Conservation (phyloP, 2,329 filamentous ascomycete species). For the Ascochyta pisi region DNA sequence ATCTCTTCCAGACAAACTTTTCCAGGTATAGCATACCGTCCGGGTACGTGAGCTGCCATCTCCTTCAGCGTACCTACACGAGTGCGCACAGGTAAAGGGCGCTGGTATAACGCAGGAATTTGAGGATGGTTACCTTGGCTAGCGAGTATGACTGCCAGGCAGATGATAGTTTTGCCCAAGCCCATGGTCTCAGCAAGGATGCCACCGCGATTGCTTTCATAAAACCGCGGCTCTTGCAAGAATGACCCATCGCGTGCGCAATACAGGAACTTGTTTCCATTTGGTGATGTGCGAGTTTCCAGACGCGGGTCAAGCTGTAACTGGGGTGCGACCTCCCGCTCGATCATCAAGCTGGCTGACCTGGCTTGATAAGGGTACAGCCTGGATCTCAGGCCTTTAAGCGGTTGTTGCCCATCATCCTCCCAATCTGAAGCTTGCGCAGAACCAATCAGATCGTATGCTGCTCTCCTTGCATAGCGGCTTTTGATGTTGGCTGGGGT, state of each 20-base stretch:
- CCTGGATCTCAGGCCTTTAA: constrained; percentile 67
- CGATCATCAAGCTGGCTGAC: constrained; percentile 83
- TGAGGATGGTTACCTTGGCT: constrained; percentile 73
- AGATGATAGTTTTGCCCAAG: constrained; percentile 86
- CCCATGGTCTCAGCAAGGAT: constrained; percentile 82
- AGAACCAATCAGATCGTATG: constrained; percentile 62
- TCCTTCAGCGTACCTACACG: constrained; percentile 70
- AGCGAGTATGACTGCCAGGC: constrained; percentile 72
- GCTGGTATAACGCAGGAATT: constrained; percentile 68
- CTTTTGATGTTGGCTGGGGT: constrained; percentile 58
- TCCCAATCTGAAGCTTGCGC: constrained; percentile 40
- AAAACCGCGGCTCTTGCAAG: constrained; percentile 70
- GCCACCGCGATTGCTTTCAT: constrained; percentile 77
- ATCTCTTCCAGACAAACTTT: constrained; percentile 67
- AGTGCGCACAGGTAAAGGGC: constrained; percentile 51
- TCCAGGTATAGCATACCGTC: constrained; percentile 74
- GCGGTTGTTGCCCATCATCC: constrained; percentile 31
- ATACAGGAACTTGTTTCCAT: constrained; percentile 71
- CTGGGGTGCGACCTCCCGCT: constrained; percentile 73
- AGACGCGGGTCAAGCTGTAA: constrained; percentile 77
- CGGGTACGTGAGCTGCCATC: constrained; percentile 76
- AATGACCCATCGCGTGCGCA: constrained; percentile 69
- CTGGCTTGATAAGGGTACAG: constrained; percentile 82
- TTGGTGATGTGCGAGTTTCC: constrained; percentile 64
- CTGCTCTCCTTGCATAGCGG: constrained; percentile 59